A percentile compares a stretch with the other conserved stretches of the same genome.
These are phyloP conservation scores for Pleurotus salmoneostramineus DNA, from an alignment of 768 basidiomycete genomes.

Conservation along the genomic window DNA sequence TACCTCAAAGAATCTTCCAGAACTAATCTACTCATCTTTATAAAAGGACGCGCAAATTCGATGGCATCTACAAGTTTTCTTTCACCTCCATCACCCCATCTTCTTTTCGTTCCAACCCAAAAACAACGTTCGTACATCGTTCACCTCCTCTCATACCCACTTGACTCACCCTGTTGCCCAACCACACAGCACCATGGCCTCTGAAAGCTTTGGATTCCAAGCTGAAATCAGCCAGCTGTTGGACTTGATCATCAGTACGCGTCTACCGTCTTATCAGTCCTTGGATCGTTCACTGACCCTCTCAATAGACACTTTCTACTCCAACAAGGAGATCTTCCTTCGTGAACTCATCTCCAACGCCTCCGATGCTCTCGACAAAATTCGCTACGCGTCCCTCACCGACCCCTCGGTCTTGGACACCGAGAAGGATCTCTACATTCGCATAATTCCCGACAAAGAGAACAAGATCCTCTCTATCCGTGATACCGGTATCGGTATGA, in stretches of 20 bases:
- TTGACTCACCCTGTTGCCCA: neutral
- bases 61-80: slow-evolving; percentile 16
- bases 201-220: slow-evolving; percentile 94
- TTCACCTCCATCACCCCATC: slow-evolving; percentile 16
- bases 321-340: slow-evolving; percentile 99
- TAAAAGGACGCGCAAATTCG: slow-evolving; percentile 24
- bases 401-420: slow-evolving; percentile 87
- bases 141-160: slow-evolving; percentile 11
- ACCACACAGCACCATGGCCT: slow-evolving; percentile 48
- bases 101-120: slow-evolving; percentile 18
- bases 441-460: slow-evolving; percentile 94
- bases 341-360: slow-evolving; percentile 96
- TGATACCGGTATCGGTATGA: slow-evolving; percentile 99
- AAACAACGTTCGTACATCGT: neutral
- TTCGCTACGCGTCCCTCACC: slow-evolving; percentile 94
- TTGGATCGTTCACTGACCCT: slow-evolving; percentile 9
- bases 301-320: slow-evolving; percentile 94
- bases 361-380: slow-evolving; percentile 99
- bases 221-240: slow-evolving; percentile 99
- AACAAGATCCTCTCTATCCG: slow-evolving; percentile 88
- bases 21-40: slow-evolving; percentile 34
- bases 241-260: slow-evolving; percentile 96
- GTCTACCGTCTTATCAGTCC: slow-evolving; percentile 4
- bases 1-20: slow-evolving; percentile 30
- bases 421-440: slow-evolving; percentile 91